phyloP scores from a whole-genome alignment of 495 filamentous ascomycete genomes.

The Bacidia gigantensis region DNA sequence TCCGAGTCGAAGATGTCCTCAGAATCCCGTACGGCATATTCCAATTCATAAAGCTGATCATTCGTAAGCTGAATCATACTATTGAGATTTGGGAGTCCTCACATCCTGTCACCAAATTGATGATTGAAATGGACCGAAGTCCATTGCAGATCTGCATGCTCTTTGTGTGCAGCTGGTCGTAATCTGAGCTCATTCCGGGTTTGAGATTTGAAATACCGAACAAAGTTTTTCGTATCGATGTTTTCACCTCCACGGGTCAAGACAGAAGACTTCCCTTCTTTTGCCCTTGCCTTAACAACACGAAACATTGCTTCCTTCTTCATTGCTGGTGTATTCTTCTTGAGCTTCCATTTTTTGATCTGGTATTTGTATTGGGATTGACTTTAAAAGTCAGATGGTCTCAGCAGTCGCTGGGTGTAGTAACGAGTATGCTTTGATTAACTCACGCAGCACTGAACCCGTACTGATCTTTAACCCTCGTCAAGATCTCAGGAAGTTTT shows the following conservation, averaged over 20 bases:
- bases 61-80: constrained; percentile 6
- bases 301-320: constrained; percentile 18
- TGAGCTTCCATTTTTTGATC: constrained; percentile 31
- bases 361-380: constrained; percentile 28
- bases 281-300: constrained; percentile 16
- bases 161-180: constrained; percentile 4
- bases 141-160: constrained; percentile 16
- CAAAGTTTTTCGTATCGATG: constrained; percentile 24
- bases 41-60: constrained; percentile 23
- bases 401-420: constrained; percentile 4
- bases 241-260: constrained; percentile 15
- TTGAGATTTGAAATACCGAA: constrained; percentile 23
- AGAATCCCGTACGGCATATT: constrained; percentile 18
- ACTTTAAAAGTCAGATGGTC: constrained; percentile 15
- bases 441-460: constrained; percentile 28
- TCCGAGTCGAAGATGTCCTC: constrained; percentile 11
- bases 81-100: background rate
- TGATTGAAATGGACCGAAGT: constrained; percentile 14
- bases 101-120: constrained; percentile 19
- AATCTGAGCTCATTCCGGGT: constrained; percentile 7
- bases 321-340: constrained; percentile 20
- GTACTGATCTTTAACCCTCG: constrained; percentile 21
- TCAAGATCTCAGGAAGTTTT: constrained; percentile 20
- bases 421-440: background rate
- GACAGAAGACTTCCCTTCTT: constrained; percentile 17